These are phyloP conservation scores for Aspergillus sp. DNA, from an alignment of 2,329 filamentous ascomycete genomes.

Conservation along the genomic window DNA sequence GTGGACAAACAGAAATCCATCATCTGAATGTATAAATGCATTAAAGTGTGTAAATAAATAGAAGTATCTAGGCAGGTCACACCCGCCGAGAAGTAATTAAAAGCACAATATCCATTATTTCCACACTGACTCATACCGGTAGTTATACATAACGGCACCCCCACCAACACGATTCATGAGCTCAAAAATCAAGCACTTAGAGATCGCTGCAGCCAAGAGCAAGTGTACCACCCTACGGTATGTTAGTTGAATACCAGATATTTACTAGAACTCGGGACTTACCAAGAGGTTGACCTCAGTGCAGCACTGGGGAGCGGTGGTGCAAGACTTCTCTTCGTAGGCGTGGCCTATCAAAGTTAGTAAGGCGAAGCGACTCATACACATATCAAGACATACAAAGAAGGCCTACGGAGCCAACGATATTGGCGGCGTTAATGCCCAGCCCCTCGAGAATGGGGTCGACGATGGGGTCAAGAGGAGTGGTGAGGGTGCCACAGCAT, in stretches of 20 bases:
- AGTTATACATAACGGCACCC: background rate
- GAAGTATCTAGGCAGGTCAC: background rate
- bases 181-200: background rate
- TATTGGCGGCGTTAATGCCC: conserved; percentile 22
- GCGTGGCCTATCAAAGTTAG: conserved; percentile 21
- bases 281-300: conserved; percentile 31
- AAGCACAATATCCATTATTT: background rate
- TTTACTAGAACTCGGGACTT: conserved; percentile 6
- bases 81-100: background rate
- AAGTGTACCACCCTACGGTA: conserved; percentile 22
- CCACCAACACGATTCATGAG: background rate
- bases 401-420: conserved; percentile 31
- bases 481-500: conserved; percentile 30
- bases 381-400: conserved; percentile 20
- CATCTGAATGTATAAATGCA: conserved; percentile 1
- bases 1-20: background rate
- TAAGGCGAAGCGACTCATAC: background rate
- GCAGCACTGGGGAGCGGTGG: conserved; percentile 28
- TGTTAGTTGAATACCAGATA: conserved; percentile 1
- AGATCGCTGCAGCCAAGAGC: conserved; percentile 24
- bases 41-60: conserved; percentile 8
- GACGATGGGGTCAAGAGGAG: conserved; percentile 27
- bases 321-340: conserved; percentile 22
- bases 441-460: conserved; percentile 26
- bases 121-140: background rate